Evolutionary conservation across 2,329 filamentous ascomycete genomes (phyloP), one percentile per base, ranked within the genome.

Genomic region (Metarhizium album): DNA sequence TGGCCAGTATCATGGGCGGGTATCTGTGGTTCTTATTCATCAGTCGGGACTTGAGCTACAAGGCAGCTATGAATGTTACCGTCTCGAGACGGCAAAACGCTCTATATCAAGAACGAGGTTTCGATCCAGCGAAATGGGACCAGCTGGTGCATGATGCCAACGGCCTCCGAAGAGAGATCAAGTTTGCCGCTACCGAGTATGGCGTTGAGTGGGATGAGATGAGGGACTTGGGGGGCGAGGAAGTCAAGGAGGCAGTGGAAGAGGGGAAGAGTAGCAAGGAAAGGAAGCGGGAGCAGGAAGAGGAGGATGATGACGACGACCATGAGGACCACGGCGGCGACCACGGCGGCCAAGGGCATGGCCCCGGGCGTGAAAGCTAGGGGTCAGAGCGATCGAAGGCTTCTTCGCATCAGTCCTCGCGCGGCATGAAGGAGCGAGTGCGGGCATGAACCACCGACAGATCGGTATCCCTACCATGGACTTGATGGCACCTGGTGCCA

Each of bases 11-110:
- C 61, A 94, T 95, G 72, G 84, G 84, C 7, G 90, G 89, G 57
- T 96, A 96, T 62, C 74, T 95, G 49, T 96, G 89, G 88, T 95
- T 96, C 65, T 72, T 95, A 13, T 95, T 90, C 68, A 87, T 95
- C 71, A 94, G 90, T 69, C 81, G 87, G 20, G 90, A 95, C 67
- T 83, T 95, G 11, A 87, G 82, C 56, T 95, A 95, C 72, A 84
- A 86, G 58, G 84, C 84, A 2, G 89, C 90, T 27, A 82, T 95
- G 70, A 90, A 94, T 64, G 77, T 94, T 49, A 95, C 90, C 6
- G 86, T 95, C 37, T 87, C 81, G 37, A 77, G 82, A 35, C 79
- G 90, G 4, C 90, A 95, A 67, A 77, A 79, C 50, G 80, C 83
- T 48, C 72, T 95, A 11, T 95, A 96, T 64, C 76, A 86, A 57